phyloP scores from a whole-genome alignment of 2,329 filamentous ascomycete species.

The Ophiostoma perfectum region DNA sequence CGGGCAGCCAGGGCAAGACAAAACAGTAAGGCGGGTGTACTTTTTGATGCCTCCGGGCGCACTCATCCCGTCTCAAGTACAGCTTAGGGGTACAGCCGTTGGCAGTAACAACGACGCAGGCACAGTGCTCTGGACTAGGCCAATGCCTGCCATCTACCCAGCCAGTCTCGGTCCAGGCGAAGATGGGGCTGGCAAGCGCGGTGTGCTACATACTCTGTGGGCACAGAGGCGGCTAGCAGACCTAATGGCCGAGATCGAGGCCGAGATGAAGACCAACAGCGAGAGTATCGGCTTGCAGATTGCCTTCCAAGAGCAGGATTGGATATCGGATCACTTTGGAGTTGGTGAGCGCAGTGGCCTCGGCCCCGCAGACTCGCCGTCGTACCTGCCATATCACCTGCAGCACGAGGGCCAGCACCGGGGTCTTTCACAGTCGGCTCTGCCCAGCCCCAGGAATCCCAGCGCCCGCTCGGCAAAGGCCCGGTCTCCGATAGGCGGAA shows the following conservation, averaged over 20 bases:
- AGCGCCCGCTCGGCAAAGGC: constrained; percentile 44
- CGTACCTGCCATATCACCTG: constrained; percentile 23
- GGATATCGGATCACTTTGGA: constrained; percentile 79
- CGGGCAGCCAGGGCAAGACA: not conserved
- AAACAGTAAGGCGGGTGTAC: constrained; percentile 56
- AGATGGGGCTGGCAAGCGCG: constrained; percentile 64
- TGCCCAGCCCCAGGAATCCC: constrained; percentile 31
- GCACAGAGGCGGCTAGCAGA: constrained; percentile 74
- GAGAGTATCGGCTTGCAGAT: constrained; percentile 82
- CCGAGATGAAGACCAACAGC: constrained; percentile 65
- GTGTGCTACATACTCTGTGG: constrained; percentile 86
- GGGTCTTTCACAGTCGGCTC: not conserved
- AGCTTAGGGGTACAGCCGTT: constrained; percentile 46
- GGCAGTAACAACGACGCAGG: constrained; percentile 18
- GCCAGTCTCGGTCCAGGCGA: constrained; percentile 64
- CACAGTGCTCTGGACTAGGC: constrained; percentile 60
- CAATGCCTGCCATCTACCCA: constrained; percentile 80
- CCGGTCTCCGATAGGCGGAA: constrained; percentile 60
- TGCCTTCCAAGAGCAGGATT: constrained; percentile 74
- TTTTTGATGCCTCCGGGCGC: constrained; percentile 72
- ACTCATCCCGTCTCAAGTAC: constrained; percentile 66
- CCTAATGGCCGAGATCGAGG: constrained; percentile 69
- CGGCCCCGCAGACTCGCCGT: constrained; percentile 19
- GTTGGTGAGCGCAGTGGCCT: constrained; percentile 38
- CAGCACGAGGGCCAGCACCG: not conserved